These are phyloP conservation scores for Exophiala lecanii-corni DNA, from an alignment of 2,329 filamentous ascomycete species.

Conservation along the genomic window DNA sequence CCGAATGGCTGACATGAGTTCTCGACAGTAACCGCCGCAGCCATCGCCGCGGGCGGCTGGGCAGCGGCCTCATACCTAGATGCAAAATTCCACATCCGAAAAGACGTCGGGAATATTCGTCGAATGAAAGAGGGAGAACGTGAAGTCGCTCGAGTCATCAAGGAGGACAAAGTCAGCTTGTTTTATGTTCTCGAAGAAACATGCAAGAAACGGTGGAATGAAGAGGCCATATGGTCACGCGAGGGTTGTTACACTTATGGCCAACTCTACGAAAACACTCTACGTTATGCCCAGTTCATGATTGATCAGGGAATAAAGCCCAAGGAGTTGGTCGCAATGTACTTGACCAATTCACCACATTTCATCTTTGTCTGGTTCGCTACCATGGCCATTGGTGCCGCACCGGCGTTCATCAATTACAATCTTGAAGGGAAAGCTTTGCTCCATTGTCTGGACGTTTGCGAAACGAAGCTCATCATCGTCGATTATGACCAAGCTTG, in stretches of 20 bases:
- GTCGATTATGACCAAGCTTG: conserved; percentile 55
- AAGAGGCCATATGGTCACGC: conserved; percentile 64
- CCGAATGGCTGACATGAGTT: neutral
- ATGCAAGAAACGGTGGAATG: conserved; percentile 48
- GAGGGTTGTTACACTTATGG: conserved; percentile 56
- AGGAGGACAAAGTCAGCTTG: conserved; percentile 52
- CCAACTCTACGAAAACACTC: conserved; percentile 51
- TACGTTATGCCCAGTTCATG: conserved; percentile 61
- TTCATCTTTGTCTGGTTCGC: conserved; percentile 64
- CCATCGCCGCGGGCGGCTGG: conserved; percentile 32
- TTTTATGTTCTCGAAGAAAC: conserved; percentile 63
- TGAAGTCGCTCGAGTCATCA: conserved; percentile 46
- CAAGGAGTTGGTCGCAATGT: conserved; percentile 60
- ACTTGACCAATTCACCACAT: conserved; percentile 63
- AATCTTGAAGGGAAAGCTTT: conserved; percentile 56
- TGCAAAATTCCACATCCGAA: conserved; percentile 62
- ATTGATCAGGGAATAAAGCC: conserved; percentile 54
- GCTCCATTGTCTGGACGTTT: conserved; percentile 60
- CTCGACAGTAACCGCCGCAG: conserved; percentile 1
- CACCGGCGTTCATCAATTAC: conserved; percentile 67
- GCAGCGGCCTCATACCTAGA: conserved; percentile 57
- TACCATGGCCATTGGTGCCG: conserved; percentile 61
- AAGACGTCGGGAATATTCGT: conserved; percentile 54
- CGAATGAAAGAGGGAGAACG: conserved; percentile 41
- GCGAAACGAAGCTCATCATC: conserved; percentile 52